Conservation (phyloP, 768 basidiomycete species). For the Agaricus sinodeliciosus region DNA sequence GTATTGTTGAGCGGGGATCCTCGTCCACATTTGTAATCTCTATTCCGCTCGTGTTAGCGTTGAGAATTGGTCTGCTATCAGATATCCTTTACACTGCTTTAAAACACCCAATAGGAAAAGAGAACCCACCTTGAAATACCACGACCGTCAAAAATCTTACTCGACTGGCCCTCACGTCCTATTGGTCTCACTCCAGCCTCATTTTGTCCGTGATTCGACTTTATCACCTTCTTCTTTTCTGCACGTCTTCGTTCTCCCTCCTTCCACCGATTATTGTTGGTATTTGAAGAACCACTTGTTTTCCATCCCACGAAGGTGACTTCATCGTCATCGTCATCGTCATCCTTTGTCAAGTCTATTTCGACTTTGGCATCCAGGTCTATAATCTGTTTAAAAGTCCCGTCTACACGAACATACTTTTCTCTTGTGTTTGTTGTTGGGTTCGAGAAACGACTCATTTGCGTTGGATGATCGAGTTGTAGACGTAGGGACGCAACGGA, state of each 20-base stretch:
- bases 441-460: background rate
- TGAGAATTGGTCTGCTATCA: background rate
- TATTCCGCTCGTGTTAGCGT: background rate
- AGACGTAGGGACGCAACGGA: too few relatives aligned
- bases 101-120: too few relatives aligned
- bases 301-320: background rate
- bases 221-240: background rate
- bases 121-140: too few relatives aligned
- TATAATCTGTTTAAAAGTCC: background rate
- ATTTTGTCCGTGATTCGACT: background rate
- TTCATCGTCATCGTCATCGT: background rate
- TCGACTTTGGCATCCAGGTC: background rate
- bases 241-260: background rate
- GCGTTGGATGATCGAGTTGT: too few relatives aligned
- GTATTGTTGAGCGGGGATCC: background rate
- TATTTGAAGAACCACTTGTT: background rate
- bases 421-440: background rate
- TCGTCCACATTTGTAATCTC: background rate
- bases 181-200: background rate
- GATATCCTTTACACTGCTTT: background rate
- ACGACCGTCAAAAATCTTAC: too few relatives aligned
- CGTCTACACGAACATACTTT: background rate
- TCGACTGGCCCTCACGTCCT: too few relatives aligned
- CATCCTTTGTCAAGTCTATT: background rate
- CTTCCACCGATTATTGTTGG: background rate